phyloP scores from a whole-genome alignment of 2,329 filamentous ascomycete genomes.

The Tolypocladium capitatum region DNA sequence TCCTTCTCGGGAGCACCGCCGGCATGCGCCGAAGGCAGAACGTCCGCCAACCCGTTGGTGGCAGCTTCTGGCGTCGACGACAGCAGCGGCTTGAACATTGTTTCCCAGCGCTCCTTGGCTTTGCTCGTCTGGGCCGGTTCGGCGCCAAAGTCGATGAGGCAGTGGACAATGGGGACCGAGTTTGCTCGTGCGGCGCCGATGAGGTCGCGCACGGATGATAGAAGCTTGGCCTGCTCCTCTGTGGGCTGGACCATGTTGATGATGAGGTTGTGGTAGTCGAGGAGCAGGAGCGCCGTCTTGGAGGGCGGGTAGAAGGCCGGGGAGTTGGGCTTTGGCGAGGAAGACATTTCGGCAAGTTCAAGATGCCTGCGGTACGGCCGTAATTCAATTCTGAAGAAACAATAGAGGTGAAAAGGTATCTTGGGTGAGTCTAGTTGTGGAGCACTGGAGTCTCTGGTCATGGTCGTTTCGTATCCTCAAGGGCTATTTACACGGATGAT shows the following conservation, averaged over 20 bases:
- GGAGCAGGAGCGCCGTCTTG: constrained; percentile 4
- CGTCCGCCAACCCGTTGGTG: neutral
- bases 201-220: constrained; percentile 1
- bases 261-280: constrained; percentile 6
- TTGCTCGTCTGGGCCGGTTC: constrained; percentile 3
- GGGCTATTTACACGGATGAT: neutral
- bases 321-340: neutral
- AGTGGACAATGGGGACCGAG: constrained; percentile 3
- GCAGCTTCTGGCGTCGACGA: constrained; percentile 1
- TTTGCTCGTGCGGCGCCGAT: constrained; percentile 3
- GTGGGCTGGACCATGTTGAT: constrained; percentile 4
- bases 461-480: neutral
- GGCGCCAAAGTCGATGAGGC: constrained; percentile 2
- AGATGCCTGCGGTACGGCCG: too few species aligned
- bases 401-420: neutral
- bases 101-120: constrained; percentile 3
- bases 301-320: constrained; percentile 2
- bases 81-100: constrained; percentile 2
- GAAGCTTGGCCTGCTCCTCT: neutral
- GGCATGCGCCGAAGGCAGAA: neutral
- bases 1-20: neutral
- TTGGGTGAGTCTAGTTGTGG: neutral
- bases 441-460: too few species aligned
- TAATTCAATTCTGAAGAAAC: neutral
- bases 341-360: neutral